These are phyloP conservation scores for Carpinus fangiana DNA, from an alignment of 306 rosid species.

Conservation along the genomic window DNA sequence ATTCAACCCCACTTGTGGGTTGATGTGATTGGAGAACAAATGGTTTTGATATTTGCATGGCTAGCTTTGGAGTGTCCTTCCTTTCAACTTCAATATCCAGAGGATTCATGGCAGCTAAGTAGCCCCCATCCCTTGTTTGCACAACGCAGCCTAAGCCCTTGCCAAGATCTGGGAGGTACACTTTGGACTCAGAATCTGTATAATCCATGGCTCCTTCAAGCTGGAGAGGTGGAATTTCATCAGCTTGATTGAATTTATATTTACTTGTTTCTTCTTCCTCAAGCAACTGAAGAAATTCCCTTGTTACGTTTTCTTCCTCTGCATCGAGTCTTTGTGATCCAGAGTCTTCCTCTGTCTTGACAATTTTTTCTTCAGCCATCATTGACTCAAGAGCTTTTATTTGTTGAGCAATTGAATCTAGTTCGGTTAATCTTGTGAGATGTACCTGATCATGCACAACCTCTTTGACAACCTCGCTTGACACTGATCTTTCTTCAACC, in stretches of 20 bases:
- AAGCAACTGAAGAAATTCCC: constrained; percentile 89
- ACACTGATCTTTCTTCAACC: constrained; percentile 40
- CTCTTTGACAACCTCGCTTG: constrained; percentile 82
- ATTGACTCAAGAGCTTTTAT: constrained; percentile 88
- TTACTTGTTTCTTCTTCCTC: constrained; percentile 63
- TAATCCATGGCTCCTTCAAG: constrained; percentile 45
- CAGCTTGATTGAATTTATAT: constrained; percentile 41
- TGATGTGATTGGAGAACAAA: constrained; percentile 49
- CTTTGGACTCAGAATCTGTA: constrained; percentile 50
- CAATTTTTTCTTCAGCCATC: constrained; percentile 56
- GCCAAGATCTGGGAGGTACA: constrained; percentile 88
- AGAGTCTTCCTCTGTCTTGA: constrained; percentile 47
- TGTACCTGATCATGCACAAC: constrained; percentile 63
- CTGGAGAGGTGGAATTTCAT: constrained; percentile 48
- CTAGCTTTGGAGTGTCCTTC: constrained; percentile 76
- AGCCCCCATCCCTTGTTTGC: constrained; percentile 86
- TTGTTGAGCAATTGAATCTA: constrained; percentile 91
- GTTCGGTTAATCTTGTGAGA: constrained; percentile 58
- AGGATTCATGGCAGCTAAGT: constrained; percentile 85
- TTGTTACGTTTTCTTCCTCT: constrained; percentile 85
- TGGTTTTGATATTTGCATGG: constrained; percentile 87
- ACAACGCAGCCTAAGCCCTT: constrained; percentile 79
- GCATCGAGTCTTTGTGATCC: constrained; percentile 65
- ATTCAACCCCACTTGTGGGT: constrained; percentile 66
- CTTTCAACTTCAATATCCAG: constrained; percentile 46